Conservation (phyloP, 164 flowering plant species). For the Nymphaea colorata region DNA sequence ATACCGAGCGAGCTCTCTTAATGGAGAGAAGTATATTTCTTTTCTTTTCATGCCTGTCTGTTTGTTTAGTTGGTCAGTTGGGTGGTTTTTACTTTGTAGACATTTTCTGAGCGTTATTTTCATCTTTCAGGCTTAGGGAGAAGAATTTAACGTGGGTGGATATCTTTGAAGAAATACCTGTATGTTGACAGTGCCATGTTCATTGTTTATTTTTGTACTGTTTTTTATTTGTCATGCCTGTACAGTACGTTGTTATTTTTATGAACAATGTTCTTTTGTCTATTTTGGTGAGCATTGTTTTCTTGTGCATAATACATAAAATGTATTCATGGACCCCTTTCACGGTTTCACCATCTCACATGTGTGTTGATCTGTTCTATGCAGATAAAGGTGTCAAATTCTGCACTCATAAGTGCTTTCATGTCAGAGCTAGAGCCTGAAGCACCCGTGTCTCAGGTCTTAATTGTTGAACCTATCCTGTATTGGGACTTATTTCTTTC, state of each 20-base stretch:
- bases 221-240: neutral
- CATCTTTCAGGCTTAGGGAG: constrained; percentile 73
- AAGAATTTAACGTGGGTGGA: constrained; percentile 93
- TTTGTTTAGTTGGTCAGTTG: neutral
- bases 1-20: constrained; percentile 65
- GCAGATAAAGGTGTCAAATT: constrained; percentile 96
- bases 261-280: neutral
- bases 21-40: constrained; percentile 75
- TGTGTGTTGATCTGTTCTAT: neutral
- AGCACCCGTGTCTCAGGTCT: constrained; percentile 73
- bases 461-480: neutral
- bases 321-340: neutral
- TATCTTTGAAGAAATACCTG: constrained; percentile 98
- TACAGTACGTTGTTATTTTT: neutral
- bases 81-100: too few species aligned
- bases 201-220: constrained; percentile 8
- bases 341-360: neutral
- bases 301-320: too few species aligned
- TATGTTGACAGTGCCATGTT: too few species aligned
- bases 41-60: neutral
- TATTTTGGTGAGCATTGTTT: too few species aligned
- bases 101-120: constrained; percentile 10
- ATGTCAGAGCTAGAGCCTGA: constrained; percentile 93
- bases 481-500: neutral
- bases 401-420: constrained; percentile 91